These are phyloP conservation scores for Saturnispora quitensis DNA, from an alignment of 805 yeast genomes.

Conservation along the genomic window DNA sequence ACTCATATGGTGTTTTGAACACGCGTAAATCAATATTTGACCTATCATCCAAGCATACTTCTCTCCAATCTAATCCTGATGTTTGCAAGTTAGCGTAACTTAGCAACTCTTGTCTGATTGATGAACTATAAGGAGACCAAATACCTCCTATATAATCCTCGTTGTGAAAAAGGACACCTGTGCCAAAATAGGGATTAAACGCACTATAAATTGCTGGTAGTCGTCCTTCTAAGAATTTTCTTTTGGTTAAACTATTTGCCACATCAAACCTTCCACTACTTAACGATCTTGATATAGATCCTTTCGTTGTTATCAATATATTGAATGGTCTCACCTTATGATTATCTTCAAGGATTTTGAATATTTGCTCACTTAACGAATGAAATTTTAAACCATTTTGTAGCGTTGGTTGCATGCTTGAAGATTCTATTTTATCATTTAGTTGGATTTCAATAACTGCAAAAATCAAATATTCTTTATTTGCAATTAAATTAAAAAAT, in stretches of 20 bases:
- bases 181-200: slow-evolving; percentile 57
- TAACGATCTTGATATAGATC: slow-evolving; percentile 73
- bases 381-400: slow-evolving; percentile 35
- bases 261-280: slow-evolving; percentile 84
- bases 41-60: slow-evolving; percentile 67
- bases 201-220: slow-evolving; percentile 73
- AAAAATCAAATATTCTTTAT: slow-evolving; percentile 75
- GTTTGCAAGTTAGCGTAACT: slow-evolving; percentile 62
- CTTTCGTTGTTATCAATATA: slow-evolving; percentile 69
- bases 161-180: slow-evolving; percentile 62
- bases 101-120: slow-evolving; percentile 51
- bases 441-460: slow-evolving; percentile 73
- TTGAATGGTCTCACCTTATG: slow-evolving; percentile 79
- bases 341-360: slow-evolving; percentile 38
- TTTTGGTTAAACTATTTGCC: slow-evolving; percentile 80
- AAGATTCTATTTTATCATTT: slow-evolving; percentile 12
- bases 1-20: slow-evolving; percentile 60
- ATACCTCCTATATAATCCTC: slow-evolving; percentile 73
- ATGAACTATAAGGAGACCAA: slow-evolving; percentile 72
- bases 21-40: slow-evolving; percentile 63
- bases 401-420: slow-evolving; percentile 10
- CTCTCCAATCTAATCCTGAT: slow-evolving; percentile 74
- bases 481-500: slow-evolving; percentile 75
- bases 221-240: slow-evolving; percentile 69
- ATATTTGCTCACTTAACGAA: slow-evolving; percentile 29